Evolutionary conservation across 2,329 filamentous ascomycete species (phyloP).

Genomic region (Metarhizium humberi): DNA sequence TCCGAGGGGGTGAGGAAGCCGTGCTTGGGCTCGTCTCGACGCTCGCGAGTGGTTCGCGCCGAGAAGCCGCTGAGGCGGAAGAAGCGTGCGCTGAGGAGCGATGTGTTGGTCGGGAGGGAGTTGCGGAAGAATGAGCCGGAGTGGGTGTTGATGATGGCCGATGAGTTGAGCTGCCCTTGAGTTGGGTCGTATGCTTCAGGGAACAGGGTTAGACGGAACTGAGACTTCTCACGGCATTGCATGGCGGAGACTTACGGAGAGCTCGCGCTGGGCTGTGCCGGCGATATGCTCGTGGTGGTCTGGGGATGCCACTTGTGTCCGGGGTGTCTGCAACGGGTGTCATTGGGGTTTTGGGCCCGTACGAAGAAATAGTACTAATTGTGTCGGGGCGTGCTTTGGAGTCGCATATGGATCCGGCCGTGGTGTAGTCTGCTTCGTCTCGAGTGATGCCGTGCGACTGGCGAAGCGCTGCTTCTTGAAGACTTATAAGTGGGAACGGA

Average conservation of each 20-base stretch:
- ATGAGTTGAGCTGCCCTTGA: conserved; percentile 2
- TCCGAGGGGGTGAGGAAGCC: conserved; percentile 20
- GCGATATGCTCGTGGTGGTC: neutral
- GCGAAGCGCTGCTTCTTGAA: conserved; percentile 25
- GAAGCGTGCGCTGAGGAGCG: conserved; percentile 9
- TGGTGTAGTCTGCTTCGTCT: conserved; percentile 28
- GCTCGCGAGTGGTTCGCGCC: conserved; percentile 8
- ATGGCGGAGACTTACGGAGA: neutral
- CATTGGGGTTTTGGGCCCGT: conserved; percentile 16
- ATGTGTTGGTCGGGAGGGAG: conserved; percentile 6
- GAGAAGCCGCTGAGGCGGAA: conserved; percentile 16
- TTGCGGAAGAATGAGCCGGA: conserved; percentile 6
- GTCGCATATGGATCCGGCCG: conserved; percentile 18
- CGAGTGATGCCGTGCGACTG: conserved; percentile 22
- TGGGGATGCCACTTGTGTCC: neutral
- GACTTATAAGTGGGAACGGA: conserved; percentile 27
- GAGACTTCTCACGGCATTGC: neutral
- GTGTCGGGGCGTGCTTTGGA: conserved; percentile 20
- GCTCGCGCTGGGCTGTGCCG: neutral
- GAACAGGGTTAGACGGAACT: neutral
- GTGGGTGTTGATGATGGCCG: conserved; percentile 2
- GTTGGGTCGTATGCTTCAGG: neutral
- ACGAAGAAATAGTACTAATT: conserved; percentile 20
- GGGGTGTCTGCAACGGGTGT: conserved; percentile 10
- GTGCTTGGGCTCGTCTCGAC: conserved; percentile 5